Percentiles rank a stretch among this genome's conserved stretches.
phyloP scores from a whole-genome alignment of 139 green algal species.

The Chlorella sp. region DNA sequence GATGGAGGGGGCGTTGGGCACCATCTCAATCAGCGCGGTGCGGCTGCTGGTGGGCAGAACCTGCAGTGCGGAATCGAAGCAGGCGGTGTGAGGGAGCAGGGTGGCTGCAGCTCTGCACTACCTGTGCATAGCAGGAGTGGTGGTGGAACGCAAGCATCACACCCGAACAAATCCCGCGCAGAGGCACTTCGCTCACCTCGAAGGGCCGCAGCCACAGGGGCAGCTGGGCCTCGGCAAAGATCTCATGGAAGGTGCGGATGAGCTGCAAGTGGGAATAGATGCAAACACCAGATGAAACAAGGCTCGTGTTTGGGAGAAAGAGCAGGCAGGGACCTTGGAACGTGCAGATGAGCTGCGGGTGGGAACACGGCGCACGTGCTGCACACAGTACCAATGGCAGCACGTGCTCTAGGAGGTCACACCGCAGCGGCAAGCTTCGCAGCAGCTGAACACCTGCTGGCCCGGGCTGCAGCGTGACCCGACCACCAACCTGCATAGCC shows the following conservation, averaged over 20 bases:
- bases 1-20: slow-evolving; percentile 92
- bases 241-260: slow-evolving; percentile 81
- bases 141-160: too few relatives aligned
- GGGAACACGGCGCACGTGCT: background rate
- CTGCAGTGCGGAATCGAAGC: background rate
- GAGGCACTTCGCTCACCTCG: slow-evolving; percentile 61
- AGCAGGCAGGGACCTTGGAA: background rate
- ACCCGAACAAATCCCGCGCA: too few relatives aligned
- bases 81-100: background rate
- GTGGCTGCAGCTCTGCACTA: too few relatives aligned
- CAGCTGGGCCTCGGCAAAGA: slow-evolving; percentile 88
- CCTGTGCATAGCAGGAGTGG: too few relatives aligned
- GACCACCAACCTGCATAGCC: slow-evolving; percentile 77
- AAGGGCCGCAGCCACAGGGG: slow-evolving; percentile 90
- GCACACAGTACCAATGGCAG: background rate
- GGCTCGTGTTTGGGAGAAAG: too few relatives aligned
- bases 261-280: slow-evolving; percentile 80
- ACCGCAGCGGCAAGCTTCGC: too few relatives aligned
- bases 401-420: too few relatives aligned
- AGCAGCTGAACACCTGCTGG: too few relatives aligned
- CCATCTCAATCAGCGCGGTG: slow-evolving; percentile 97
- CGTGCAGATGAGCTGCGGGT: background rate
- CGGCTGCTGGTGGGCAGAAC: slow-evolving; percentile 89
- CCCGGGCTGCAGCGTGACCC: too few relatives aligned
- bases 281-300: too few relatives aligned